Percentiles rank a stretch among this genome's conserved stretches.
Conservation (phyloP, 345 rosid species). For the Acer saccharum region DNA sequence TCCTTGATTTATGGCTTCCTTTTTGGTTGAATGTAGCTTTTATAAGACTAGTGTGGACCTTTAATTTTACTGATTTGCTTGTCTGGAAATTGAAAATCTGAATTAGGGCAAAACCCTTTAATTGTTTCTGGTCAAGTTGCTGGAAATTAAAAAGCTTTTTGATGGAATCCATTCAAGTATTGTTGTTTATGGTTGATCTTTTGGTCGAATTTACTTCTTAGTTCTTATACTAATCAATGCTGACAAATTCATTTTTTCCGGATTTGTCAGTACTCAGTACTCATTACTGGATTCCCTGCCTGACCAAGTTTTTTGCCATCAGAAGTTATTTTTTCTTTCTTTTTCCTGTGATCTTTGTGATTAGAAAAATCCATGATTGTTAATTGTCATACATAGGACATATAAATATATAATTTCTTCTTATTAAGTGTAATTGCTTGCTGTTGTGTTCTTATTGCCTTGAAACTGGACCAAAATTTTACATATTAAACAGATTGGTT, state of each 20-base stretch:
- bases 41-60: not conserved
- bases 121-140: conserved; percentile 1
- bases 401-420: not conserved
- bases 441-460: not conserved
- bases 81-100: not conserved
- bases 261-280: not conserved
- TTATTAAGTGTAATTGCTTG: not conserved
- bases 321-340: not conserved
- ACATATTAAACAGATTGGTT: no score
- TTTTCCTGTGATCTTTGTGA: not conserved
- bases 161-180: not conserved
- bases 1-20: not conserved
- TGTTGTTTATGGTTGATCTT: not conserved
- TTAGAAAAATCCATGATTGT: not conserved
- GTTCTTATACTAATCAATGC: not conserved
- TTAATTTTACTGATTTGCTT: not conserved
- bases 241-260: not conserved
- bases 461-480: not conserved
- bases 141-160: not conserved
- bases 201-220: not conserved
- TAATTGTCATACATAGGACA: not conserved
- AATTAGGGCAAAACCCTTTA: not conserved
- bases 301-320: not conserved
- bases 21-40: not conserved
- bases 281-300: not conserved